Conservation (phyloP, 2,329 filamentous ascomycete genomes). For the Hymenotorrendiella dingleyae region DNA sequence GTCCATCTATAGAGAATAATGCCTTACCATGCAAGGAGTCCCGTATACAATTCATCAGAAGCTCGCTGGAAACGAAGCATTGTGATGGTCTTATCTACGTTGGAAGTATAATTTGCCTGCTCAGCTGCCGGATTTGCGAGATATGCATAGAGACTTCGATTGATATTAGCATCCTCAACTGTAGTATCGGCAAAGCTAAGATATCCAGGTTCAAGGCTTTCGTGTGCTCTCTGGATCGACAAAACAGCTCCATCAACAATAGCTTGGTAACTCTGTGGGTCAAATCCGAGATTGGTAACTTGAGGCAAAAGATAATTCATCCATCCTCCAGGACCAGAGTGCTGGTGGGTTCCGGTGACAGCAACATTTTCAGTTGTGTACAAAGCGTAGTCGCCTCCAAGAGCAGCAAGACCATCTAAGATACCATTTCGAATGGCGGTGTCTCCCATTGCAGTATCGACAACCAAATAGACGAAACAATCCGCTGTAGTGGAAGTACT, state of each 20-base stretch:
- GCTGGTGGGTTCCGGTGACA: slow-evolving; percentile 85
- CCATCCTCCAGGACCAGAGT: slow-evolving; percentile 87
- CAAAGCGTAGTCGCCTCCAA: slow-evolving; percentile 66
- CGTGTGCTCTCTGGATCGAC: slow-evolving; percentile 76
- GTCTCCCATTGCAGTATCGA: slow-evolving; percentile 82
- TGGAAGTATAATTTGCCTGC: slow-evolving; percentile 56
- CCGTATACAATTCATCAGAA: slow-evolving; percentile 68
- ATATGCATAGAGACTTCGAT: slow-evolving; percentile 82
- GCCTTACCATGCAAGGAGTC: slow-evolving; percentile 72
- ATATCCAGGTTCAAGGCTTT: slow-evolving; percentile 57
- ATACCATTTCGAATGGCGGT: slow-evolving; percentile 83
- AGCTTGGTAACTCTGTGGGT: slow-evolving; percentile 80
- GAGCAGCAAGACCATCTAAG: slow-evolving; percentile 61
- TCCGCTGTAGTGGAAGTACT: slow-evolving; percentile 59
- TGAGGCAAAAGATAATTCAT: slow-evolving; percentile 90
- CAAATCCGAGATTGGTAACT: slow-evolving; percentile 79
- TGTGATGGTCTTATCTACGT: slow-evolving; percentile 69
- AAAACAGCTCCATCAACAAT: slow-evolving; percentile 80
- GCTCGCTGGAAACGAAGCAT: slow-evolving; percentile 71
- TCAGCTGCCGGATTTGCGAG: slow-evolving; percentile 76
- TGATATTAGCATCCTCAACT: slow-evolving; percentile 73
- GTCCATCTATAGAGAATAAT: slow-evolving; percentile 22
- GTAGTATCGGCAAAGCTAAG: slow-evolving; percentile 65
- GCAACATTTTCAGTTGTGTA: slow-evolving; percentile 80
- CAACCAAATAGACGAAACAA: slow-evolving; percentile 77